Evolutionary conservation across 164 flowering plant species (phyloP), one percentile per base, ranked within the genome.

Genomic region (Macadamia tetraphylla): DNA sequence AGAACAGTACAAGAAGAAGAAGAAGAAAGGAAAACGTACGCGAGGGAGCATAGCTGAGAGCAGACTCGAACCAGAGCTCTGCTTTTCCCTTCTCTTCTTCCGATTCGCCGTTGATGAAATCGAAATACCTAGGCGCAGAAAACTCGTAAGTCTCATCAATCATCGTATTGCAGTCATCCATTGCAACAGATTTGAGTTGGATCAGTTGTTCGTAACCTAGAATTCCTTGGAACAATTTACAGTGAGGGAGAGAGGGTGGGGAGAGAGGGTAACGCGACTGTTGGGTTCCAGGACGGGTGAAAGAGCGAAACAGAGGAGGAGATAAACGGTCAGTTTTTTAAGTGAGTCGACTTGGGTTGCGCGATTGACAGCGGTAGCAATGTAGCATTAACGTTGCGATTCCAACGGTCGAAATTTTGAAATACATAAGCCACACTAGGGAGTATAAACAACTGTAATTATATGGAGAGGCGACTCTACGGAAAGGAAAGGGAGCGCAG

Each of bases 81-180:
- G 97, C 96, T 51, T 17, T 64, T 10, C 75, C 76, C 51, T 63
- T 58, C 8, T 90, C 97, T 1, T 85, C 89, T 3, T 86, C 86
- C 3, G 89, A 60, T 58, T 94, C 98, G 1, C 81, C 95, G 0
- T 67, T 67, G 7, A 79, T 65, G 82, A 94, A 92, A 65, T 94
- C 97, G 58, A 75, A 92, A 79, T 84, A 92, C 0, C 71, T 62
- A 0, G 98, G 96, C 1, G 98, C 97, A 1, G 88, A 82, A 72
- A 90, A 94, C 75, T 94, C 98, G 71, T 90, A 94, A 2, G 64
- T 64, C 68, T 83, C 87, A 62, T 92, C 97, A 30, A 88, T 81
- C 79, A 83, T 60, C 35, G 57, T 23, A 6, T 35, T 35, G 5
- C 3, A 2, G 5, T 48, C 72, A 15, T 52, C n/a, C 4, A 73